Conservation (phyloP, 176 grass and related monocot genomes). For the Juncus effusus region DNA sequence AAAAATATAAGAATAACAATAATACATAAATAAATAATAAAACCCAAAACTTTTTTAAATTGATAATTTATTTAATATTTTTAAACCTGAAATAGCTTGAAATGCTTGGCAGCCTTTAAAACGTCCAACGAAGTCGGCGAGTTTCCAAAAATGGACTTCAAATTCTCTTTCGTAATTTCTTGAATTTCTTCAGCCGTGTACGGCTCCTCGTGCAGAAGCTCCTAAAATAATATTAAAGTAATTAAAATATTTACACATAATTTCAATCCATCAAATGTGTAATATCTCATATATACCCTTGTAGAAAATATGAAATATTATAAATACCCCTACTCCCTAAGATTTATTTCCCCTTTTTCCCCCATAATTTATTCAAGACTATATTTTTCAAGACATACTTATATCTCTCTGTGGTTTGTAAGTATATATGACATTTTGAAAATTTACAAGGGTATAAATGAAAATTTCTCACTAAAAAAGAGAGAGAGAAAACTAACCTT, state of each 20-base stretch:
- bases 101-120: constrained; percentile 67
- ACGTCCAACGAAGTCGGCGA: constrained; percentile 90
- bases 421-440: no score
- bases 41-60: no score
- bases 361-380: no score
- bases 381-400: neutral
- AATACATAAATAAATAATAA: neutral
- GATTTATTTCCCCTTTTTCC: neutral
- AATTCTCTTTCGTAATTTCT: constrained; percentile 53
- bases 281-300: neutral
- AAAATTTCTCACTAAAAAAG: neutral
- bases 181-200: constrained; percentile 76
- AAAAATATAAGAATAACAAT: constrained; percentile 16
- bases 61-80: constrained; percentile 2
- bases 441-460: neutral
- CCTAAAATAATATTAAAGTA: constrained; percentile 35
- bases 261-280: neutral
- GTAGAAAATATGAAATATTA: no score
- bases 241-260: constrained; percentile 23
- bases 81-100: constrained; percentile 83
- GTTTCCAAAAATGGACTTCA: constrained; percentile 54
- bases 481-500: constrained; percentile 41
- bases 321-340: no score
- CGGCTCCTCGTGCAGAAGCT: constrained; percentile 67
- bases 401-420: no score